Evolutionary conservation across 1,284 basidiomycete species (phyloP), one percentile per base, ranked within the genome.

Genomic region (Boletellus deceptivus): DNA sequence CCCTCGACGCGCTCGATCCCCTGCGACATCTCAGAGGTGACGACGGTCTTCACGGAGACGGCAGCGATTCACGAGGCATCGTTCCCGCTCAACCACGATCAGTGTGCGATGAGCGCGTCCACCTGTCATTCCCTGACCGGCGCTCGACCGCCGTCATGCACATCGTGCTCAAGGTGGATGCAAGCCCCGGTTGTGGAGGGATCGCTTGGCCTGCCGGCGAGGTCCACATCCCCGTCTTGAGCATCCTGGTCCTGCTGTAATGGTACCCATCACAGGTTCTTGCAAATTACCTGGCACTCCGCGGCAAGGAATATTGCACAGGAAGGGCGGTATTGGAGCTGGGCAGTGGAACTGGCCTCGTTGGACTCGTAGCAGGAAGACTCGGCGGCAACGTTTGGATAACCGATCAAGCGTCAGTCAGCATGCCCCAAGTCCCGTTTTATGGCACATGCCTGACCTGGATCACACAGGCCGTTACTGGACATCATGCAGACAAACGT

Each of bases 161-260:
- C 2, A 70, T 86, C 53, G 66, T 65, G 40, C 76, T 92, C 39
- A 70, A 73, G 31, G 78, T 93, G 3, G 91, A 94, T 64, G 84
- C 91, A 27, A 79, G 83, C 37, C 89, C 86, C 20, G 93, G 93
- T 3, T 97, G 94, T 66, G 93, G 93, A 14, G 93, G 93, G 0
- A 81, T 93, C 43, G 85, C 92, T 11, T 97, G 93, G 93, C 92
- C 91, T 4, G 89, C 93, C 13, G 93, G 93, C 55, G 84, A 94
- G 79, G 93, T 93, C 47, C 43, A 62, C 55, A 47, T n/a, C 24
- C 48, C 31, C n/a, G 52, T 55, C 40, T 8, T 11, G 31, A 9
- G n/a, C 31, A 14, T 6, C 31, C 17, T 13, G 22, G 11, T 18
- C 17, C 20, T 43, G 31, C 20, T 17, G 31, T 49, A 9, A 38